phyloP scores from a whole-genome alignment of 2,329 filamentous ascomycete genomes.

The Ceratocystis harringtonii region DNA sequence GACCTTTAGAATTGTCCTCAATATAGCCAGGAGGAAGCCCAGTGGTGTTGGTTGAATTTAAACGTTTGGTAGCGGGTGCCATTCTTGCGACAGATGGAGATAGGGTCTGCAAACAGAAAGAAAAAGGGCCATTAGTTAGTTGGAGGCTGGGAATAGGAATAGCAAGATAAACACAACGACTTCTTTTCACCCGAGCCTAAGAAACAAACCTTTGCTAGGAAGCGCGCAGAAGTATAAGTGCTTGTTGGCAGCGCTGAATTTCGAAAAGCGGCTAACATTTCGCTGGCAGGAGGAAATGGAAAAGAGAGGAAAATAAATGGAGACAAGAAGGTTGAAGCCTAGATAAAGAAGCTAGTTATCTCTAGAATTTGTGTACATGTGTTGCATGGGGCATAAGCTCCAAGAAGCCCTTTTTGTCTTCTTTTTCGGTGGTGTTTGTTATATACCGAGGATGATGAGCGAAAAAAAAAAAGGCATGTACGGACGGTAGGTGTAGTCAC shows the following conservation, averaged over 20 bases:
- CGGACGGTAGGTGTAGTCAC: neutral
- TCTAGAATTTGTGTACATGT: neutral
- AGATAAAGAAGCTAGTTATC: neutral
- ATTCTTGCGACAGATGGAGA: slow-evolving; percentile 10
- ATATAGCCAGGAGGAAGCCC: slow-evolving; percentile 46
- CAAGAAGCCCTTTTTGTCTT: neutral
- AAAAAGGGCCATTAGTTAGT: neutral
- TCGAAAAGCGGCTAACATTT: slow-evolving; percentile 13
- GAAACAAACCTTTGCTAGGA: neutral
- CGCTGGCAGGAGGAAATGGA: slow-evolving; percentile 1
- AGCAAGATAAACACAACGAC: neutral
- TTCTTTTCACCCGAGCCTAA: neutral
- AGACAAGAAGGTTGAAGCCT: neutral
- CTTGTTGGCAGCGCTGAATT: slow-evolving; percentile 8
- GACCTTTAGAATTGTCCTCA: slow-evolving; percentile 64
- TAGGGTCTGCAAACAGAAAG: neutral
- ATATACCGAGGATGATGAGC: slow-evolving; percentile 1
- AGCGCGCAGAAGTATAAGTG: slow-evolving; percentile 3
- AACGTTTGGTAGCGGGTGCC: slow-evolving; percentile 19
- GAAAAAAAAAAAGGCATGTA: slow-evolving; percentile 2
- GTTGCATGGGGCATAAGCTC: neutral
- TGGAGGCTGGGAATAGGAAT: neutral
- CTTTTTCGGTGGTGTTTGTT: neutral
- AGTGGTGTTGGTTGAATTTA: slow-evolving; percentile 6
- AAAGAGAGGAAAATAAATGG: slow-evolving; percentile 11